Conservation (phyloP, 768 basidiomycete genomes). For the Myochromella boudieri region DNA sequence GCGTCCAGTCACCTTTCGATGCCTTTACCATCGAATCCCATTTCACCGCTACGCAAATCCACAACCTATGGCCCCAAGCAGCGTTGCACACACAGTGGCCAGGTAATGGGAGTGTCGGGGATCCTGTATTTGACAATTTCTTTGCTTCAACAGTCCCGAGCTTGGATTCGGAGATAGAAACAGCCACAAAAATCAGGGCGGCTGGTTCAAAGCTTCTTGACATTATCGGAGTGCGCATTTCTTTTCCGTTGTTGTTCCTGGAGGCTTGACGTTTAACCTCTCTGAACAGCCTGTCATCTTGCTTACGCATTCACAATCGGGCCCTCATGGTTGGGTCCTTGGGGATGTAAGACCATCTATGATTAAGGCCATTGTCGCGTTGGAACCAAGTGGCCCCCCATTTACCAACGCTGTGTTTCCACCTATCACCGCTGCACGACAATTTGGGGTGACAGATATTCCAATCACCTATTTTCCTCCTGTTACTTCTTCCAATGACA, state of each 20-base stretch:
- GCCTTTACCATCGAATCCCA: conserved; percentile 35
- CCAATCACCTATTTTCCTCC: conserved; percentile 45
- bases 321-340: conserved; percentile 47
- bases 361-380: conserved; percentile 46
- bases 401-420: conserved; percentile 42
- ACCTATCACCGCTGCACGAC: conserved; percentile 34
- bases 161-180: conserved; percentile 33
- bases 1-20: conserved; percentile 28
- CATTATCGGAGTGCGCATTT: conserved; percentile 42
- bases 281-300: conserved; percentile 39
- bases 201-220: conserved; percentile 46
- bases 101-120: conserved; percentile 47
- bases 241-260: neutral
- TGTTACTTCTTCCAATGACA: conserved; percentile 35
- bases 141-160: conserved; percentile 42
- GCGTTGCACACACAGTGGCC: conserved; percentile 51
- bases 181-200: conserved; percentile 36
- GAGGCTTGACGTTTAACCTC: neutral
- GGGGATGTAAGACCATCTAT: conserved; percentile 43
- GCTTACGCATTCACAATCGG: conserved; percentile 53
- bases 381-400: conserved; percentile 53
- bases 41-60: conserved; percentile 40
- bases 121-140: conserved; percentile 43
- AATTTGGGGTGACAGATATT: conserved; percentile 48
- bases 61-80: conserved; percentile 46